These are phyloP conservation scores for Gossypium sturtianum DNA, from an alignment of 345 rosid species.

Conservation along the genomic window DNA sequence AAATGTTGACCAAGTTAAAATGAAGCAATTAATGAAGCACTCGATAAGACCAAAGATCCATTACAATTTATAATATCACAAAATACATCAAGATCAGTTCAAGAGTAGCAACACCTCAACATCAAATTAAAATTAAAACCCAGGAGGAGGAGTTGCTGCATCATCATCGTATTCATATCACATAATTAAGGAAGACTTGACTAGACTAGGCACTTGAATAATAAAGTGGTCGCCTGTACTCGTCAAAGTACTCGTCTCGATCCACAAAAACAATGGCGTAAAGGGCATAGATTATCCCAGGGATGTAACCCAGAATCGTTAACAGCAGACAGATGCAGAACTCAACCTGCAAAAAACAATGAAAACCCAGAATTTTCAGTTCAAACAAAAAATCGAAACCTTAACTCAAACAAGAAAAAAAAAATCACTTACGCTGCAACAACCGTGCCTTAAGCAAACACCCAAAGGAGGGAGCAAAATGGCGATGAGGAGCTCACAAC, in stretches of 20 bases:
- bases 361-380: neutral
- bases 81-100: neutral
- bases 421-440: conserved; percentile 55
- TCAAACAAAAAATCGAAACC: neutral
- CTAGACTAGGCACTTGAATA: neutral
- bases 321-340: conserved; percentile 50
- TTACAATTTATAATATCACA: no score
- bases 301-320: conserved; percentile 83
- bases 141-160: neutral
- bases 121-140: neutral
- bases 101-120: neutral
- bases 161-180: neutral
- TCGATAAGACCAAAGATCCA: neutral
- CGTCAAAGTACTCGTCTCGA: conserved; percentile 74
- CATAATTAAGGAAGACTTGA: neutral
- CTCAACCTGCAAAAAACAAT: neutral
- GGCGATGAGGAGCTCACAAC: conserved; percentile 77
- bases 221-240: conserved; percentile 76
- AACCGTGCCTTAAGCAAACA: conserved; percentile 84
- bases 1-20: neutral
- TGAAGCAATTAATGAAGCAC: neutral
- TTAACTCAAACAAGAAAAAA: neutral
- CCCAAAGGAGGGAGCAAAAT: conserved; percentile 81
- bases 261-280: conserved; percentile 74
- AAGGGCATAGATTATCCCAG: conserved; percentile 88